Evolutionary conservation across 1,284 basidiomycete genomes (phyloP).

Genomic region (Porodaedalea pini): DNA sequence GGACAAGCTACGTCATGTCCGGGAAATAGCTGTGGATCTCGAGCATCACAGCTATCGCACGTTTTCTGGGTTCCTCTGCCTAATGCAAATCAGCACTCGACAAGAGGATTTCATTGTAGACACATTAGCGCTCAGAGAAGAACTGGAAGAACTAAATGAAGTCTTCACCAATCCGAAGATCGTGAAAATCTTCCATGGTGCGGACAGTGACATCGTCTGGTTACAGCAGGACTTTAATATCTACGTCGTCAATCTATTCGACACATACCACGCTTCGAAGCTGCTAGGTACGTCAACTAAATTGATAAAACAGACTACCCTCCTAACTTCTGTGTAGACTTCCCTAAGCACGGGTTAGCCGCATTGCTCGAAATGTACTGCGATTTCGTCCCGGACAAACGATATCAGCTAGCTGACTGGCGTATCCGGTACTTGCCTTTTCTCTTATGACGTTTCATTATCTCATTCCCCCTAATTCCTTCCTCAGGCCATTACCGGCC

Average conservation of each 20-base stretch:
- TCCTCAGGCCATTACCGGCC: conserved; percentile 69
- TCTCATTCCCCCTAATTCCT: conserved; percentile 10
- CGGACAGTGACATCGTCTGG: conserved; percentile 94
- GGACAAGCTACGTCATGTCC: conserved; percentile 56
- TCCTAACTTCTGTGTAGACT: conserved; percentile 44
- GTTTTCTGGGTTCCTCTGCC: conserved; percentile 85
- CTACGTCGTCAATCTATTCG: conserved; percentile 93
- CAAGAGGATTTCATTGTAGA: conserved; percentile 88
- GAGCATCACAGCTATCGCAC: conserved; percentile 90
- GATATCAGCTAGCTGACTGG: conserved; percentile 97
- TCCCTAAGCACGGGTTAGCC: conserved; percentile 81
- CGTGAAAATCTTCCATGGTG: conserved; percentile 93
- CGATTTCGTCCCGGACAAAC: conserved; percentile 90
- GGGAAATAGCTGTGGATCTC: conserved; percentile 89
- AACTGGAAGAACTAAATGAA: conserved; percentile 68
- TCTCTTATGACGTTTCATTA: background rate
- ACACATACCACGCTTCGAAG: conserved; percentile 94
- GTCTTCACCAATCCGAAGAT: conserved; percentile 83
- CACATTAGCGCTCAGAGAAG: conserved; percentile 72
- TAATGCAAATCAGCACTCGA: conserved; percentile 91
- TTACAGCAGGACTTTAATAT: conserved; percentile 93
- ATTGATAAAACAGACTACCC: background rate
- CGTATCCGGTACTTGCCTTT: conserved; percentile 67
- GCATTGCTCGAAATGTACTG: conserved; percentile 88
- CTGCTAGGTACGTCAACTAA: conserved; percentile 55